Percentiles rank a stretch among this genome's conserved stretches.
Evolutionary conservation across 768 basidiomycete species (phyloP).

Genomic region (Dacryopinax spathularia): DNA sequence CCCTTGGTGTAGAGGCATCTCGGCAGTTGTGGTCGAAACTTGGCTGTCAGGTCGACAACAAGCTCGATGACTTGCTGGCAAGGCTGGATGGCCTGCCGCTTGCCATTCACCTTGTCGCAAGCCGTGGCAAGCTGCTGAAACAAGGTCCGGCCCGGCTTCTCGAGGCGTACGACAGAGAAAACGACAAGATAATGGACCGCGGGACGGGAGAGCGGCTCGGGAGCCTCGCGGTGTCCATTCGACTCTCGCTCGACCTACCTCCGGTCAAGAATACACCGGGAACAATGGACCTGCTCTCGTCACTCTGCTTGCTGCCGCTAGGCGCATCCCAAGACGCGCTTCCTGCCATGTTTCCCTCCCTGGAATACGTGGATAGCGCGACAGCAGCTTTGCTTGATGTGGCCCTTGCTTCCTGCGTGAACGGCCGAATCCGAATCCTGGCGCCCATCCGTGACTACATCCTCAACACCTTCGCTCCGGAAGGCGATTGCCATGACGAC

Average conservation of each 20-base stretch:
- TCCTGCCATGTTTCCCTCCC: too few species aligned
- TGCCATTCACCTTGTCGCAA: not conserved
- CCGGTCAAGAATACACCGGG: not conserved
- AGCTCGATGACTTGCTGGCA: too few species aligned
- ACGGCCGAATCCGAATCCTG: too few species aligned
- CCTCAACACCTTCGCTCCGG: too few species aligned
- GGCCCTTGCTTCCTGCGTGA: too few species aligned
- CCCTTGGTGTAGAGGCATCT: constrained; percentile 10
- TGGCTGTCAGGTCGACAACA: not conserved
- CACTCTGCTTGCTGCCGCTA: not conserved
- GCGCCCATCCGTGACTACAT: too few species aligned
- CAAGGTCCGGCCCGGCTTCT: constrained; percentile 1
- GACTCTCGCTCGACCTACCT: not conserved
- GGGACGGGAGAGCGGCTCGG: not conserved
- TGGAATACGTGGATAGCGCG: too few species aligned
- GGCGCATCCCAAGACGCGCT: not conserved
- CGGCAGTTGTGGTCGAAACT: constrained; percentile 19
- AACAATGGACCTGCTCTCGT: not conserved
- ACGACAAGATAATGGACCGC: not conserved
- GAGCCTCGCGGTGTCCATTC: not conserved
- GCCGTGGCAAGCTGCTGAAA: constrained; percentile 4
- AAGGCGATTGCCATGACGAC: too few species aligned
- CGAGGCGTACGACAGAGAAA: not conserved
- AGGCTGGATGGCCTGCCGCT: not conserved
- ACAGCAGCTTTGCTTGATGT: too few species aligned